Base-by-base conservation (phyloP, 192 early-diverging fungal genomes). In the Spizellomyces sp. region DNA sequence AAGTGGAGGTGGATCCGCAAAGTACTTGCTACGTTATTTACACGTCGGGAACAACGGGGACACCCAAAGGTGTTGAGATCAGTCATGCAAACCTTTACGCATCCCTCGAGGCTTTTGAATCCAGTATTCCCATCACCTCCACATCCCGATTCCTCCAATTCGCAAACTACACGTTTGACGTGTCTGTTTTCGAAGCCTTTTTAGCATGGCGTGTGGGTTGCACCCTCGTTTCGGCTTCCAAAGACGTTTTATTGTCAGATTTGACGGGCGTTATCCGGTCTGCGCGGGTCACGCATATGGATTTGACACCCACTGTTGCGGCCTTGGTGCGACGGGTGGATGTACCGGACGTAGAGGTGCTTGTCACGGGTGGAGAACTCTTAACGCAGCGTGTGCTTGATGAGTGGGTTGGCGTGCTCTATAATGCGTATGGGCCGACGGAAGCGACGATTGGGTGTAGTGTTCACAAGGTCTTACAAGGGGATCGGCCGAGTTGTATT, bases 21-120 rank as follows among this genome's bases (percentile, higher is more conserved):
- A 3, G 3, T 36, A 36, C 27, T 36, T 36, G 27, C 27, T 80
- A 81, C 50, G 64, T 81, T 9, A 15, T 81, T 14, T 81, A 74
- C 66, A 81, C 80, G 4, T 78, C 74, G 9, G 80, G 80, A 15
- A 83, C 80, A 15, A 81, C 80, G 5, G 79, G 80, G 9, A 58
- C 21, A 45, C 80, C 80, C 43, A 81, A 81, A 52, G 80, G 79
- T 6, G 77, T 80, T 19, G 21, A 22, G 12, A 58, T 67, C 21
- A 21, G 19, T 8, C 57, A n/a, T 10, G 10, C 10, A 14, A 17
- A 43, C 10, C 10, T 58, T 19, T 21, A 45, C 9, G 42, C 58
- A 19, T 56, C 68, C 19, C 22, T 45, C 19, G 17, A 44, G 4
- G 17, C 15, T 15, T 36, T 42, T 58, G 48, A 45, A 4, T 12